Evolutionary conservation across 345 rosid species (phyloP).

Genomic region (Trapa incisa): DNA sequence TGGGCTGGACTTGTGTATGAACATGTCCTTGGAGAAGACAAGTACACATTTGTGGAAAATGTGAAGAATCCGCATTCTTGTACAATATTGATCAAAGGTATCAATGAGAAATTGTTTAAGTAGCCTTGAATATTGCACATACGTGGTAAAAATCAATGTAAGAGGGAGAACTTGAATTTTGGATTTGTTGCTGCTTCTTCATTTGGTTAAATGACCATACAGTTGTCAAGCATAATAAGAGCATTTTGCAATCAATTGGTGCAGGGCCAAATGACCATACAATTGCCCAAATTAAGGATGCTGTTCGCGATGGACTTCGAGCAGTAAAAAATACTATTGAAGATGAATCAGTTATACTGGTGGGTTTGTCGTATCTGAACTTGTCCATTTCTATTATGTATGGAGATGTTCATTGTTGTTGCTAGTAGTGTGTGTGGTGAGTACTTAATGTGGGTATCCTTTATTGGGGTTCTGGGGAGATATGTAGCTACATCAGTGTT

Average conservation of each 20-base stretch:
- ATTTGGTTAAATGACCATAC: background rate
- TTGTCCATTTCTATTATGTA: background rate
- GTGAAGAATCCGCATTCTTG: slow-evolving; percentile 88
- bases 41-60: slow-evolving; percentile 91
- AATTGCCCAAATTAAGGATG: slow-evolving; percentile 96
- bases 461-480: background rate
- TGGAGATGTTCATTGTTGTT: background rate
- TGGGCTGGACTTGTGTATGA: slow-evolving; percentile 98
- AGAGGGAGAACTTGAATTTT: too few relatives aligned
- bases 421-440: background rate
- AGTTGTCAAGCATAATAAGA: background rate
- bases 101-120: background rate
- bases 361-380: slow-evolving; percentile 23
- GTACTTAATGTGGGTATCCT: background rate
- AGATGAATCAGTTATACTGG: slow-evolving; percentile 84
- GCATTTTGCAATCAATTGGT: slow-evolving; percentile 3
- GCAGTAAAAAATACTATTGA: slow-evolving; percentile 91
- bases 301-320: slow-evolving; percentile 92
- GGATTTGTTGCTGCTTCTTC: background rate
- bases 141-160: too few relatives aligned
- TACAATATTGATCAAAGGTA: slow-evolving; percentile 91
- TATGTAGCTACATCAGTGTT: background rate
- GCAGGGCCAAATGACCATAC: slow-evolving; percentile 96
- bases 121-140: too few relatives aligned
- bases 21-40: slow-evolving; percentile 89